These are phyloP conservation scores for Rhizophagus clarus DNA, from an alignment of 192 early-diverging fungal genomes.

Conservation along the genomic window DNA sequence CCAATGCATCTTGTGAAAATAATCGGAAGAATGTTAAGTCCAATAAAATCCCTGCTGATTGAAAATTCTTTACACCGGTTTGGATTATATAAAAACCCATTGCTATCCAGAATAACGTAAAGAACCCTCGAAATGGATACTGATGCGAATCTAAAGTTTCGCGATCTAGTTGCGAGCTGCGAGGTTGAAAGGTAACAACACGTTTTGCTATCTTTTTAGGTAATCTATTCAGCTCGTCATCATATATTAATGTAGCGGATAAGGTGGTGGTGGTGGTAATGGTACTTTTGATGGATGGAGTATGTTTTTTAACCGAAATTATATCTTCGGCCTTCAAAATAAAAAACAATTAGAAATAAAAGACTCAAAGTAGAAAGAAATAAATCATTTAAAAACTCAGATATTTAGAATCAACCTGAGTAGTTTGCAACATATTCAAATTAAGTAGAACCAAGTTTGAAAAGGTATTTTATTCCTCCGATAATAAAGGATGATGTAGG, in stretches of 20 bases:
- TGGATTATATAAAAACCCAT: slow-evolving; percentile 73
- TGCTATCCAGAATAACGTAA: slow-evolving; percentile 81
- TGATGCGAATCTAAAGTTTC: slow-evolving; percentile 39
- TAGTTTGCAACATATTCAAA: background rate
- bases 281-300: background rate
- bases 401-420: background rate
- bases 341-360: background rate
- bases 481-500: background rate
- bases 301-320: background rate
- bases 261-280: background rate
- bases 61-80: slow-evolving; percentile 59
- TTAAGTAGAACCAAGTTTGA: no score
- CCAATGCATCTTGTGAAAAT: slow-evolving; percentile 64
- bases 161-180: slow-evolving; percentile 46
- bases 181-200: slow-evolving; percentile 39
- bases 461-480: no score
- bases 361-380: background rate
- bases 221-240: slow-evolving; percentile 8
- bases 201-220: slow-evolving; percentile 30
- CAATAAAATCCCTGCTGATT: slow-evolving; percentile 51
- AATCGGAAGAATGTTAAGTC: slow-evolving; percentile 53
- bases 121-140: slow-evolving; percentile 70
- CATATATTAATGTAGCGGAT: background rate
- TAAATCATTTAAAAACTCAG: background rate
- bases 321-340: background rate